Conservation (phyloP, 2,329 filamentous ascomycete genomes). For the Fusarium palustre region DNA sequence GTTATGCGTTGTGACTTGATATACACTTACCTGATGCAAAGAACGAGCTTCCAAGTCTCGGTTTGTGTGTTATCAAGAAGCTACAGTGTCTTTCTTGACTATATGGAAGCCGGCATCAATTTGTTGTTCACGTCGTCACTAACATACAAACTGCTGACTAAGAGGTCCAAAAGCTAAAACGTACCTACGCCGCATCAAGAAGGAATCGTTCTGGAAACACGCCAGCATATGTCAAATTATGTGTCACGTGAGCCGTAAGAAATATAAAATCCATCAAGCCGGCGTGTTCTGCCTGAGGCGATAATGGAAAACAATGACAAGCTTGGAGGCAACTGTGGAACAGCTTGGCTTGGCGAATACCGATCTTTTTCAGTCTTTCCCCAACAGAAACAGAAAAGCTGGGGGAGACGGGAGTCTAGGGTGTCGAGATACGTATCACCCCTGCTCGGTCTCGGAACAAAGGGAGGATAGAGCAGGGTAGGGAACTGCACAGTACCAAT, state of each 20-base stretch:
- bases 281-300: constrained; percentile 12
- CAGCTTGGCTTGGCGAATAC: constrained; percentile 38
- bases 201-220: constrained; percentile 2
- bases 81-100: background rate
- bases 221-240: background rate
- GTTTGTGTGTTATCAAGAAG: background rate
- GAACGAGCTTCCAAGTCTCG: no score
- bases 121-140: background rate
- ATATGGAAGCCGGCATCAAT: background rate
- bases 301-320: constrained; percentile 8
- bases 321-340: constrained; percentile 17
- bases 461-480: constrained; percentile 17
- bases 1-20: background rate
- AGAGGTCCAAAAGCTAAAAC: background rate
- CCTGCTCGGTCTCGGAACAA: constrained; percentile 31
- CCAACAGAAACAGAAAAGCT: constrained; percentile 20
- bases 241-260: constrained; percentile 23
- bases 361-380: constrained; percentile 45
- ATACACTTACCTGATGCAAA: background rate
- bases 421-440: constrained; percentile 26
- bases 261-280: background rate
- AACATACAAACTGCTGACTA: background rate
- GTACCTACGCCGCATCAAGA: background rate
- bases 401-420: constrained; percentile 44
- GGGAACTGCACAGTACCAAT: background rate